Conservation (phyloP, 2,329 filamentous ascomycete genomes). For the Lasiodiplodia citricola region DNA sequence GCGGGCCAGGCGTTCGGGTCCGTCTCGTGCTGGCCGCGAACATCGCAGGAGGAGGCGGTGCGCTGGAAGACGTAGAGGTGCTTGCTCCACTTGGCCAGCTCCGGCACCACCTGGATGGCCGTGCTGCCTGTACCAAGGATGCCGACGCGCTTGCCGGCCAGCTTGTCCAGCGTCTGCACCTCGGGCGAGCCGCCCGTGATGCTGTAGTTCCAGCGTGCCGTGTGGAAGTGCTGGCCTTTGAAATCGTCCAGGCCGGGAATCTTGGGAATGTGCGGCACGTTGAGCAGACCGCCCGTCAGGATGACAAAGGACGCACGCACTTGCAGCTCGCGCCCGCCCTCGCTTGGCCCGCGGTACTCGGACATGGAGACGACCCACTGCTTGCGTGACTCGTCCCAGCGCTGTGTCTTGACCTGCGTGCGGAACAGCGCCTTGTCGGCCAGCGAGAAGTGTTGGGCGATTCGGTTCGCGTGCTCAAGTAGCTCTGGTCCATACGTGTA, state of each 20-base stretch:
- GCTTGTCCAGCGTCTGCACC: conserved; percentile 32
- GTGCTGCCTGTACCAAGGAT: conserved; percentile 38
- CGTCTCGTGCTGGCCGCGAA: conserved; percentile 47
- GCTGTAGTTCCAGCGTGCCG: conserved; percentile 25
- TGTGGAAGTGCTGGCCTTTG: conserved; percentile 41
- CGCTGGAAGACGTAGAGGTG: conserved; percentile 35
- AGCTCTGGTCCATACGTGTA: conserved; percentile 44
- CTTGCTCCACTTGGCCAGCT: conserved; percentile 33
- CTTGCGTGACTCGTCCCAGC: conserved; percentile 55
- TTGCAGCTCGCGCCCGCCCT: conserved; percentile 36
- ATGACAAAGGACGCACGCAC: conserved; percentile 36
- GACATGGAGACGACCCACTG: conserved; percentile 41
- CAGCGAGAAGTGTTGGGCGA: conserved; percentile 42
- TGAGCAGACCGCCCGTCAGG: conserved; percentile 38
- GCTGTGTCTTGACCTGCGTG: conserved; percentile 40
- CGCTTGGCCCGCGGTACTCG: conserved; percentile 48
- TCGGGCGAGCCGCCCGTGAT: conserved; percentile 44
- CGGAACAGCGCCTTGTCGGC: conserved; percentile 58
- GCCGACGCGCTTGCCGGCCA: conserved; percentile 30
- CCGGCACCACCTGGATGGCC: conserved; percentile 37
- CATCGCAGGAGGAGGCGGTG: conserved; percentile 42
- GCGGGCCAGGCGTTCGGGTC: conserved; percentile 49
- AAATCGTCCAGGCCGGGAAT: conserved; percentile 42
- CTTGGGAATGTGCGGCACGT: conserved; percentile 38
- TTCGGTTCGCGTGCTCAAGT: conserved; percentile 41